Evolutionary conservation across 1,284 basidiomycete species (phyloP), one percentile per base, ranked within the genome.

Genomic region (Rhodofomes roseus): DNA sequence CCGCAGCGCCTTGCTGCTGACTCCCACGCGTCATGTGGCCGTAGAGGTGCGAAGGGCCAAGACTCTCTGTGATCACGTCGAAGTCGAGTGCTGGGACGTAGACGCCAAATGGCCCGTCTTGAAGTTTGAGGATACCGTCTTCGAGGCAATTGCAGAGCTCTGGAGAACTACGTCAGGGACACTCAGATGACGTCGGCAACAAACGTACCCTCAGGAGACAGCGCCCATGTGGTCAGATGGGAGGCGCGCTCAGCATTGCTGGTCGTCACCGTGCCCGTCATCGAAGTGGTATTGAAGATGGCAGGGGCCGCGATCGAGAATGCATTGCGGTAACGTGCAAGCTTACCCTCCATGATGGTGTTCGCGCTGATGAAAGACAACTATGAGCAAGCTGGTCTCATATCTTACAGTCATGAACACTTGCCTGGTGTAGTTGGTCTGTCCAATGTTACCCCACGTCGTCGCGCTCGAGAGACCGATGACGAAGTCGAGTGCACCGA

Each of bases 371-470:
- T 22, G 41, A 43, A 2, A 22, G 31, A 34, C n/a, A n/a, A n/a
- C n/a, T n/a, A 34, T 34, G 31, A 34, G 31, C 31, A 34, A 34
- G 9, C 41, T 8, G 8, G 9, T 11, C 5, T 40, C n/a, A 20
- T n/a, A 8, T 18, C 16, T 5, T 40, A 43, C 20, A n/a, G 22
- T 20, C 2, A 43, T n/a, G 18, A 9, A 22, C 22, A 22, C 41
- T 9, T 11, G 22, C 41, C 41, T 43, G 4, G 41, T 22, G n/a
- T 79, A 79, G 56, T 76, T 78, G 0, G 76, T 72, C 62, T 79
- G 78, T 0, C 77, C 77, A 22, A 68, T 65, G 61, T 68, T 74
- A 4, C 78, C 78, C 51, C 76, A 71, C 18, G 73, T 70, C 2
- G 72, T 64, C 1, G 76, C 66, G 0, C 75, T 76, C 0, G 77